Base-by-base conservation (phyloP, 2,329 filamentous ascomycete species). In the Cladosporium oxysporum region DNA sequence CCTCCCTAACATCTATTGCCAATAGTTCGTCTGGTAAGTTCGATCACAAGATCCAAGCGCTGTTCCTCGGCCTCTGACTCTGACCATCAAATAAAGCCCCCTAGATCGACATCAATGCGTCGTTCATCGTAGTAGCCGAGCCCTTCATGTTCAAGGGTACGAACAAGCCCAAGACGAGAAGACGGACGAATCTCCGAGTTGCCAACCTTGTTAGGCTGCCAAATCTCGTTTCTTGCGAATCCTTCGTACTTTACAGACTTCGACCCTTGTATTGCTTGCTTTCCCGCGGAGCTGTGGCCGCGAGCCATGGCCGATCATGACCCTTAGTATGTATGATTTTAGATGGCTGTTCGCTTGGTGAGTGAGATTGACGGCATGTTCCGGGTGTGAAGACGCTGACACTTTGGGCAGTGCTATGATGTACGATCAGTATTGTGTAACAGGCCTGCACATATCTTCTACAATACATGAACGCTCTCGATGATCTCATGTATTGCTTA, bases 171-270 rank as follows among this genome's bases (percentile, higher is more conserved):
- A n/a, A n/a, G n/a, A n/a, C n/a, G 23, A 11, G 26, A 53, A n/a
- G 23, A n/a, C 52, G 52, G 52, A 31, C 16, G 52, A n/a, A 55
- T 55, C 52, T 55, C 52, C 52, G 52, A n/a, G 4, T 55, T 28
- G 11, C 6, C 28, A 55, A 55, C 16, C 52, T 29, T 55, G 16
- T 29, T 55, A 0, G 28, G n/a, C 41, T 47, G 41, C 18, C n/a
- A 47, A 47, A 47, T 47, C 41, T 47, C n/a, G n/a, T 21, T 47
- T 47, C 41, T 47, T 47, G 41, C 41, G 41, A 44, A 47, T 55
- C 52, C 29, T 53, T 28, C 41, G 41, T 55, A n/a, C 28, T 21
- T 33, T 55, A n/a, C 3, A 29, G 23, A 5, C 28, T 35, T 12
- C 33, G 33, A 35, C 33, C 33, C n/a, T 11, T 33, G 21, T 33